These are phyloP conservation scores for Termitomyces sp. DNA, from an alignment of 768 basidiomycete species.

Conservation along the genomic window DNA sequence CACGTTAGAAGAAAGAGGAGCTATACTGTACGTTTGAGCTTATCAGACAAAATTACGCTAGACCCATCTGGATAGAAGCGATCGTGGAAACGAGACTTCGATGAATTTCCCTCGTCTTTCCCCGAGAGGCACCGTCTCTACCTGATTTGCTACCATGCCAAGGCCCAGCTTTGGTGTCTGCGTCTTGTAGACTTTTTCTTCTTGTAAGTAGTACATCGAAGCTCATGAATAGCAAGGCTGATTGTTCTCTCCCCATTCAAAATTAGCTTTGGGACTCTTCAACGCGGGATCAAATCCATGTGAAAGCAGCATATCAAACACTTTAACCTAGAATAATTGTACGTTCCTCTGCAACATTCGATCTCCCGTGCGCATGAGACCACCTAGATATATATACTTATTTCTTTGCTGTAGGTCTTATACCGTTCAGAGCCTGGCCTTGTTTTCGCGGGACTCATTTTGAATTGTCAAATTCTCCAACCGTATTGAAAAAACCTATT, in stretches of 20 bases:
- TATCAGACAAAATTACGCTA: no score
- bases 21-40: no score
- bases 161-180: constrained; percentile 7
- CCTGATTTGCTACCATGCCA: constrained; percentile 3
- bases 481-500: constrained; percentile 23
- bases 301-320: constrained; percentile 17
- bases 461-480: constrained; percentile 2
- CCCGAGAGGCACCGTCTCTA: constrained; percentile 16
- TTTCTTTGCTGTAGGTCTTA: neutral
- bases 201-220: neutral
- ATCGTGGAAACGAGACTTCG: constrained; percentile 12
- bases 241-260: constrained; percentile 4
- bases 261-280: constrained; percentile 9
- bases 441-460: neutral
- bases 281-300: constrained; percentile 13
- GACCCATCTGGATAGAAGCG: constrained; percentile 8
- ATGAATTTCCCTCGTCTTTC: constrained; percentile 22
- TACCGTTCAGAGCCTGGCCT: neutral
- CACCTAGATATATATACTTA: neutral
- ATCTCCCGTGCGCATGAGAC: neutral
- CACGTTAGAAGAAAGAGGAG: neutral
- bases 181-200: constrained; percentile 5
- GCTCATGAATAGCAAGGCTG: constrained; percentile 7
- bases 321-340: constrained; percentile 10
- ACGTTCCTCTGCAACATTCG: constrained; percentile 11